Base-by-base conservation (phyloP, 371 early-diverging fungal genomes). In the Mortierella sp. region DNA sequence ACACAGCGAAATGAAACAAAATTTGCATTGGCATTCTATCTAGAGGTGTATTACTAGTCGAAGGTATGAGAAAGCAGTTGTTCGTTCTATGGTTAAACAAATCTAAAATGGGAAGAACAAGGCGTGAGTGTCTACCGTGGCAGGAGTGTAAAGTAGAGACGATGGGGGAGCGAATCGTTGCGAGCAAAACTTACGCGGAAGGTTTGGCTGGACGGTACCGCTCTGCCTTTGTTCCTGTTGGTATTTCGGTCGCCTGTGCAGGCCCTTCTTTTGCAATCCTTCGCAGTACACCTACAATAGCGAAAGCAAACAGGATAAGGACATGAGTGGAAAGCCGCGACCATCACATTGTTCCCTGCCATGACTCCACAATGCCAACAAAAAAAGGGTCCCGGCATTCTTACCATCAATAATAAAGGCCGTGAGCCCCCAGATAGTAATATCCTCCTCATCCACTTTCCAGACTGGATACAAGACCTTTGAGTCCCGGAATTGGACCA, bases 401-500 rank as follows among this genome's bases (percentile, higher is more conserved):
- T 69, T 90, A 91, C 93, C 92, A 78, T 95, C 89, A 53, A 97
- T 74, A 34, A 96, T 91, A 82, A 92, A 96, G 5, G 95, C 96
- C 1, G 97, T 97, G 76, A 97, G 83, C 3, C 97, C 97, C 97
- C 97, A 96, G 51, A 96, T 90, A 28, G 91, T 89, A 13, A 89
- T 74, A 21, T 92, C 82, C 51, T 95, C 81, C 31, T 73, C 14
- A 2, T 78, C 94, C 24, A 90, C 90, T 40, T 87, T 78, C 88
- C 93, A 95, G 1, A 90, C 90, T 3, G 95, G 94, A 24, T 95
- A 91, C 54, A 87, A 69, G 21, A 89, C 74, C 3, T 89, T 80
- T 10, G 91, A 90, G 14, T 89, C 88, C 34, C 96, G 82, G 76
- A 96, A 96, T 24, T 81, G 79, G 26, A 89, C 89, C 78, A 80